Evolutionary conservation across 164 flowering plant species (phyloP).

Genomic region (grape (Vitis vinifera)): DNA sequence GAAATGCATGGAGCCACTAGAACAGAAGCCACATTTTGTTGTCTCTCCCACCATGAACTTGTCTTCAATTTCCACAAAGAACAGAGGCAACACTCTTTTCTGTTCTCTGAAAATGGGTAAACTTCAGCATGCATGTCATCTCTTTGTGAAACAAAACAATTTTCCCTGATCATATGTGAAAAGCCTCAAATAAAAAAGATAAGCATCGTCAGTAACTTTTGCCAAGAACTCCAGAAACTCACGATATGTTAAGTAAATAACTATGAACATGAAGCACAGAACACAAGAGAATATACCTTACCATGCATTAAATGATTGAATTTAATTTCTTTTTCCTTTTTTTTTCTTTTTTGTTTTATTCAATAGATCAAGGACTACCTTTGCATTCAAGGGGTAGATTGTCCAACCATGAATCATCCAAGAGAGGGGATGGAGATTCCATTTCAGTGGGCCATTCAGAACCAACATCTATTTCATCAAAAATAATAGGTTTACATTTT

Average conservation of each 20-base stretch:
- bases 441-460: conserved; percentile 67
- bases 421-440: conserved; percentile 43
- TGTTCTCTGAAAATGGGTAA: too few relatives aligned
- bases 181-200: not conserved
- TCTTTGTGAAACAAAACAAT: too few relatives aligned
- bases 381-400: conserved; percentile 43
- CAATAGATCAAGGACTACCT: conserved; percentile 33
- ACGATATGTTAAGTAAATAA: not conserved
- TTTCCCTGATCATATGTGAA: too few relatives aligned
- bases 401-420: conserved; percentile 73
- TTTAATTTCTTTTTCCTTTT: too few relatives aligned
- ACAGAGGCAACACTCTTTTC: too few relatives aligned
- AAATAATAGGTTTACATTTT: conserved; percentile 51
- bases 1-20: too few relatives aligned
- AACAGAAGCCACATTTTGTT: too few relatives aligned
- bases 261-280: not conserved
- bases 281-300: conserved; percentile 14
- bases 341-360: conserved; percentile 3
- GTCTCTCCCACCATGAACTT: too few relatives aligned
- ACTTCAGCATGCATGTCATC: too few relatives aligned
- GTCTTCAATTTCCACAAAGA: too few relatives aligned
- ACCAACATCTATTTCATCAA: conserved; percentile 65
- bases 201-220: not conserved
- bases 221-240: too few relatives aligned
- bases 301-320: conserved; percentile 7